Conservation (phyloP, 345 rosid species). For the Salix udensis region DNA sequence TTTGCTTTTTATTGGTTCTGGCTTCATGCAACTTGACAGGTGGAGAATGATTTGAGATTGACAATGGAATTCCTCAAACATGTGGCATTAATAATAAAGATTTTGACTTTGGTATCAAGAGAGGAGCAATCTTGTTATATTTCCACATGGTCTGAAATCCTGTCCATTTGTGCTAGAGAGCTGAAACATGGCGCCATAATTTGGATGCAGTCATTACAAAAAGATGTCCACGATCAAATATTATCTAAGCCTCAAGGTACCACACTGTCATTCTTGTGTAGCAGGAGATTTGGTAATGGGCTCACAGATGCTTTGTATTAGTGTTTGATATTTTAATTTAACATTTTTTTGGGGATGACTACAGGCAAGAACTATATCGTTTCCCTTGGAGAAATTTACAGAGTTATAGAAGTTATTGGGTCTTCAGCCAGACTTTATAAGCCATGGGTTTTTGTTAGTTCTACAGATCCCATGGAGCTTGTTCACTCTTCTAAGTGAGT, state of each 20-base stretch:
- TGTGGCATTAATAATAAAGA: constrained; percentile 42
- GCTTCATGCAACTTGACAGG: constrained; percentile 41
- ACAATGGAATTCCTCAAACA: constrained; percentile 60
- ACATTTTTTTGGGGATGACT: constrained; percentile 5
- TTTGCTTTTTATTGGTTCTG: constrained; percentile 2
- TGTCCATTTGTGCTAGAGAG: constrained; percentile 63
- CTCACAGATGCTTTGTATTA: neutral
- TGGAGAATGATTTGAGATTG: constrained; percentile 48
- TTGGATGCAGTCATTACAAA: constrained; percentile 59
- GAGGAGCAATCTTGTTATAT: constrained; percentile 53
- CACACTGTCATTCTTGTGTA: neutral
- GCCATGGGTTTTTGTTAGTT: constrained; percentile 63
- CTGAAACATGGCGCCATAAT: constrained; percentile 67
- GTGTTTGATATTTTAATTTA: neutral
- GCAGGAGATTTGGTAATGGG: neutral
- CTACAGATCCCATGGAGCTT: constrained; percentile 30
- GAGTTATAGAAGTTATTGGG: constrained; percentile 61
- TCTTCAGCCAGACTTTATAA: constrained; percentile 57
- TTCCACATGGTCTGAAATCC: constrained; percentile 59
- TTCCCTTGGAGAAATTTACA: constrained; percentile 79
- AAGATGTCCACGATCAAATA: constrained; percentile 43
- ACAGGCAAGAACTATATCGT: constrained; percentile 60
- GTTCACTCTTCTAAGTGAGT: constrained; percentile 50
- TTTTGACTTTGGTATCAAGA: constrained; percentile 50
- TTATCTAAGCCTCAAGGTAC: constrained; percentile 60